Percentiles rank a stretch among this genome's conserved stretches.
These are phyloP conservation scores for Edaphochlamys debaryana DNA, from an alignment of 139 green algal species.

Conservation along the genomic window DNA sequence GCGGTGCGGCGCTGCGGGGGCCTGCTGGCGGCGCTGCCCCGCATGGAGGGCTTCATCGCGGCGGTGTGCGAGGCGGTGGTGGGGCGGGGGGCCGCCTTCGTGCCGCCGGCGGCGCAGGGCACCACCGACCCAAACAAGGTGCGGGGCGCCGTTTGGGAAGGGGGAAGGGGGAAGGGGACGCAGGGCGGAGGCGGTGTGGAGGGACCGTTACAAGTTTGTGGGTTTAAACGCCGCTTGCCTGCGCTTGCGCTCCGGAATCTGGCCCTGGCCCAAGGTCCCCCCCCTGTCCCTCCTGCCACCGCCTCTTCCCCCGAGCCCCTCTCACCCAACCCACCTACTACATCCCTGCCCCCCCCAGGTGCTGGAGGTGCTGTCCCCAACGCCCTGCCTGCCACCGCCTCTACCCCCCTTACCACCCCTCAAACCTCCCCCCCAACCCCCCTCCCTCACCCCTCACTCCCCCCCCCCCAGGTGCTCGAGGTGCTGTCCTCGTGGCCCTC, in stretches of 20 bases:
- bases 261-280: not conserved
- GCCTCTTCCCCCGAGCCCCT: not conserved
- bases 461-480: conserved; percentile 48
- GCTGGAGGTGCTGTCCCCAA: too few relatives aligned
- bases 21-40: conserved; percentile 51
- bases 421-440: too few relatives aligned
- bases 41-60: conserved; percentile 65
- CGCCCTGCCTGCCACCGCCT: too few relatives aligned
- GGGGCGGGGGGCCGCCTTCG: conserved; percentile 39
- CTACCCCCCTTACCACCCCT: too few relatives aligned
- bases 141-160: not conserved
- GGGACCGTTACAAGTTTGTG: too few relatives aligned
- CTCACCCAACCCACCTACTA: not conserved
- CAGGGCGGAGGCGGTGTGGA: not conserved
- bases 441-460: too few relatives aligned
- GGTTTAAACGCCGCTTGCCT: too few relatives aligned
- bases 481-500: conserved; percentile 56
- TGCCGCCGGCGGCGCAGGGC: conserved; percentile 47
- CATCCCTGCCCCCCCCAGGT: too few relatives aligned
- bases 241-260: not conserved
- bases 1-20: conserved; percentile 46
- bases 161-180: too few relatives aligned
- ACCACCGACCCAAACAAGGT: conserved; percentile 38
- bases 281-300: not conserved
- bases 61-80: conserved; percentile 61